Evolutionary conservation across 116 monocot genomes (phyloP).

Genomic region (Dioscorea cayenensis): DNA sequence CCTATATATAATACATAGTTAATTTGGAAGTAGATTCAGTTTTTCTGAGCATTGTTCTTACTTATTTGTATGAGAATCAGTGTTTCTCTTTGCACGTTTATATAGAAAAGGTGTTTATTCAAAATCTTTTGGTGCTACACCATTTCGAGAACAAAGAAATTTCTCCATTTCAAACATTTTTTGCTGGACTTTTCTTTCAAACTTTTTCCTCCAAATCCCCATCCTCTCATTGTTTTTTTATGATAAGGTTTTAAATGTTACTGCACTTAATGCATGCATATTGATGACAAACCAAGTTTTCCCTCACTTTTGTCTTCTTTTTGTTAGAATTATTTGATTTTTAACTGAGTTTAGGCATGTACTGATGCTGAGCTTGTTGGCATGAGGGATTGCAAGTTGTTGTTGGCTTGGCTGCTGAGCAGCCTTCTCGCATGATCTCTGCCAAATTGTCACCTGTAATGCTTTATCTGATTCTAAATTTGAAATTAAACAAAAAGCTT

Average conservation of each 20-base stretch:
- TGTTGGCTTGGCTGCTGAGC: conserved; percentile 25
- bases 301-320: neutral
- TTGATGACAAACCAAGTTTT: neutral
- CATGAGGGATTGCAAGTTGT: conserved; percentile 57
- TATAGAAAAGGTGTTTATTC: neutral
- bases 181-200: neutral
- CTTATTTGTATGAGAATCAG: neutral
- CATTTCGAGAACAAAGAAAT: neutral
- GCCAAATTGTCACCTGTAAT: neutral
- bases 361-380: conserved; percentile 13
- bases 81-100: too few species aligned
- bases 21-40: too few species aligned
- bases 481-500: neutral
- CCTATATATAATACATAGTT: too few species aligned
- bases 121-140: neutral
- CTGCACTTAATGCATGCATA: neutral
- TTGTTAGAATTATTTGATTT: conserved; percentile 1
- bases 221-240: neutral
- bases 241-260: neutral
- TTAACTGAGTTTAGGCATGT: conserved; percentile 3
- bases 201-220: too few species aligned
- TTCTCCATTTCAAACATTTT: neutral
- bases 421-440: conserved; percentile 59
- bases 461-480: neutral
- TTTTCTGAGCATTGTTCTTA: neutral